Evolutionary conservation across 2,329 filamentous ascomycete genomes (phyloP), one percentile per base, ranked within the genome.

Genomic region (Aspergillus sp.): DNA sequence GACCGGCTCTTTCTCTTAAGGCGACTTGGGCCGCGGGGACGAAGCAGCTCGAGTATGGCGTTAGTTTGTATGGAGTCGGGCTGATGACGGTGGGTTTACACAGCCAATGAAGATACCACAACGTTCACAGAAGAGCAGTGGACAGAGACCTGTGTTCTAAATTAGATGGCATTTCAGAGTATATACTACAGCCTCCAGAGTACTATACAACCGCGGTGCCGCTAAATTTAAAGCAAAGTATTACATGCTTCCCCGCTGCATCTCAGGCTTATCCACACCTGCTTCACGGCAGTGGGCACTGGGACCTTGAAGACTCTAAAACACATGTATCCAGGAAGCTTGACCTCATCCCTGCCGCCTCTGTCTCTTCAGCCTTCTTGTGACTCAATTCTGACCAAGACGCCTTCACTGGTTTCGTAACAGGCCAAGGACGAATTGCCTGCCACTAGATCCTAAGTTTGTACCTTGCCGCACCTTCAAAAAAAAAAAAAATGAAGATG

Each of bases 231-330:
- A 36, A 36, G 34, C 34, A 15, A n/a, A 20, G 18, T 36, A n/a
- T n/a, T n/a, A n/a, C n/a, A n/a, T 44, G 34, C 36, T 53, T 53
- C 49, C 55, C 55, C 49, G 55, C 48, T 51, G 34, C 54, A 56
- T 52, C 42, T 36, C 8, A 53, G 41, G 48, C 38, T 51, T 51
- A 43, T 34, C 48, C 48, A 50, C 20, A n/a, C 17, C 32, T 15
- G 13, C 34, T 38, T 30, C 17, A 30, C 18, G 24, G 24, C 24
- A 24, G 24, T 24, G 24, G 24, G 24, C 24, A 24, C 24, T 24
- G 24, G 24, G 7, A 24, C 24, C 24, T 7, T 24, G 24, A 24
- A 24, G 24, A 24, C 24, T 24, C 24, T 7, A 24, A 24, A 24
- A 7, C 7, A 24, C 5, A 24, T 30, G 26, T 30, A 30, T 30